Evolutionary conservation across 495 filamentous ascomycete genomes (phyloP).

Genomic region (Xylaria scruposa): DNA sequence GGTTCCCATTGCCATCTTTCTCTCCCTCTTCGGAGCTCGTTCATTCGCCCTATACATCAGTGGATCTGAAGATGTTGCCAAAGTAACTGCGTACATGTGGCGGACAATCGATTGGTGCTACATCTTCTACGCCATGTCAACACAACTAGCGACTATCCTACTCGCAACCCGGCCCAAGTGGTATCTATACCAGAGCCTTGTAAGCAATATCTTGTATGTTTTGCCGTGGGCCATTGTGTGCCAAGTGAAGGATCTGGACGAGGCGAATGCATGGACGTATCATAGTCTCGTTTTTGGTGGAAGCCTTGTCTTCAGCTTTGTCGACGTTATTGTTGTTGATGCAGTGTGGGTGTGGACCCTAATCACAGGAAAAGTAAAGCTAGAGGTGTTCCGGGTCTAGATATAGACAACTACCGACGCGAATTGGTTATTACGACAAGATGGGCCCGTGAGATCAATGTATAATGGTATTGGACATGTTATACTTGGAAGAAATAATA

Average conservation of each 20-base stretch:
- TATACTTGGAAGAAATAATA: no score
- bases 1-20: constrained; percentile 66
- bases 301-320: constrained; percentile 69
- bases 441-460: no score
- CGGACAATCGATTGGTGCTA: constrained; percentile 76
- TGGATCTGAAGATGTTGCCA: constrained; percentile 59
- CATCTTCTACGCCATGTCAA: constrained; percentile 71
- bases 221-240: constrained; percentile 74
- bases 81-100: constrained; percentile 74
- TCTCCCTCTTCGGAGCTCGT: constrained; percentile 63
- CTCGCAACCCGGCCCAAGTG: constrained; percentile 69
- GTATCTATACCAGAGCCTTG: constrained; percentile 71
- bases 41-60: constrained; percentile 68
- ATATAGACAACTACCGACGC: not conserved
- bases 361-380: constrained; percentile 51
- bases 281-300: constrained; percentile 74
- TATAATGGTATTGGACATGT: no score
- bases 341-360: constrained; percentile 63
- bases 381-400: constrained; percentile 34
- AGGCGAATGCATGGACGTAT: constrained; percentile 69
- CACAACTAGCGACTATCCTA: constrained; percentile 69
- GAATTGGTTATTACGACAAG: not conserved
- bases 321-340: constrained; percentile 59
- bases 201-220: constrained; percentile 70
- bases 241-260: constrained; percentile 53